Conservation (phyloP, 1,284 basidiomycete species). For the Sanghuangporus baumii region DNA sequence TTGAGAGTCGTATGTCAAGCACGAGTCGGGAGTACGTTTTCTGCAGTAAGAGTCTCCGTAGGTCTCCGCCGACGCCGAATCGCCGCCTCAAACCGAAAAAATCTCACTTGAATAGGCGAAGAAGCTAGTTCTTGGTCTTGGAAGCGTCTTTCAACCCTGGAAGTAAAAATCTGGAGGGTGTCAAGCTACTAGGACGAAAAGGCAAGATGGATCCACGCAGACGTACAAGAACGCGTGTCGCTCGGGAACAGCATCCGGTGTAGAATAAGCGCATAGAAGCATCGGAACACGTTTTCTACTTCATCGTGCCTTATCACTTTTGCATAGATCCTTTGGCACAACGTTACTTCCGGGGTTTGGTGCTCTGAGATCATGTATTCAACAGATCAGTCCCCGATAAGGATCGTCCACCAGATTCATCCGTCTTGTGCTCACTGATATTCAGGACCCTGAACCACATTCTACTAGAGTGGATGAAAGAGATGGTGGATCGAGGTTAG, state of each 20-base stretch:
- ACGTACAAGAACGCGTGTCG: not conserved
- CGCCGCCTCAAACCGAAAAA: not conserved
- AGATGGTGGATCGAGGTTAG: not conserved
- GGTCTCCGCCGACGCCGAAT: not conserved
- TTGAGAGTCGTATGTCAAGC: not conserved
- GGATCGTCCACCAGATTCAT: not conserved
- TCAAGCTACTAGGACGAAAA: not conserved
- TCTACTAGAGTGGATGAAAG: not conserved
- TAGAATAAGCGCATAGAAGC: not conserved
- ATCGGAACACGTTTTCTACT: not conserved
- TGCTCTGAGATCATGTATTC: not conserved
- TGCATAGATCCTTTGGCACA: not conserved
- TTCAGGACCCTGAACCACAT: not conserved
- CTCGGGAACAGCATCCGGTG: not conserved
- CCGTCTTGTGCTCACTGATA: not conserved
- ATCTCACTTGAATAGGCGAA: not conserved
- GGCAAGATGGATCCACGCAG: not conserved
- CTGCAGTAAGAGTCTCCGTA: not conserved
- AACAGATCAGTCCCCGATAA: not conserved
- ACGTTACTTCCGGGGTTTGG: not conserved
- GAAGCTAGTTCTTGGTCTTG: not conserved
- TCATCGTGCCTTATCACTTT: not conserved
- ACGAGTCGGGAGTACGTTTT: not conserved
- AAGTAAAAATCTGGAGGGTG: not conserved
- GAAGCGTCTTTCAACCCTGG: not conserved